A percentile compares a stretch with the other conserved stretches of the same genome.
These are phyloP conservation scores for Cercospora nicotianae DNA, from an alignment of 2,329 filamentous ascomycete genomes.

Conservation along the genomic window DNA sequence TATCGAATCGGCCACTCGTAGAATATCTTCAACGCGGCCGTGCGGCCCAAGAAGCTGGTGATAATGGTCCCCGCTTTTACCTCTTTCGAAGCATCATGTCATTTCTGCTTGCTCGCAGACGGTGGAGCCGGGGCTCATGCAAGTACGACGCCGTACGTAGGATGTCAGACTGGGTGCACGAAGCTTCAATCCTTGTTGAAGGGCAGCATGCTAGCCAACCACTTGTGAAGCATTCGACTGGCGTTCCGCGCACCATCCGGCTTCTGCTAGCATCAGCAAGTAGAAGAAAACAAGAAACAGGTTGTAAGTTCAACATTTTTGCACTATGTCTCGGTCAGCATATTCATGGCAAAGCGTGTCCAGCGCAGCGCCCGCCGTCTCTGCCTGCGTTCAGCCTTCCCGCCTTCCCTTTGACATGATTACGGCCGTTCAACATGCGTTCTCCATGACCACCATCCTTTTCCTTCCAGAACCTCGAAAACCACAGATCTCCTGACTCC, in stretches of 20 bases:
- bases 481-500: neutral
- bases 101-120: neutral
- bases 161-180: neutral
- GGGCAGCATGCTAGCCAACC: neutral
- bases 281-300: neutral
- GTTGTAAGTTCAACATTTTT: neutral
- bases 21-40: neutral
- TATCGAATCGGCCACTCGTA: neutral
- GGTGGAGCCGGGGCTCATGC: neutral
- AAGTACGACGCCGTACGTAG: neutral
- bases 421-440: neutral
- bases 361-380: neutral
- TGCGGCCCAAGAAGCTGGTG: neutral
- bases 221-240: neutral
- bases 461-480: neutral
- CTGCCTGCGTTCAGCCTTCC: neutral
- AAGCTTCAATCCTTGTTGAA: neutral
- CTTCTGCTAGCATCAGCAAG: neutral
- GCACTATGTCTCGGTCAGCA: neutral
- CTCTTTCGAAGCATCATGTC: neutral
- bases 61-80: neutral
- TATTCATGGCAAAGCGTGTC: neutral
- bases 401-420: neutral
- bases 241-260: neutral
- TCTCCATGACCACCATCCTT: neutral